Evolutionary conservation across 257 asterid species (phyloP).

Genomic region (Przewalskia tangutica): DNA sequence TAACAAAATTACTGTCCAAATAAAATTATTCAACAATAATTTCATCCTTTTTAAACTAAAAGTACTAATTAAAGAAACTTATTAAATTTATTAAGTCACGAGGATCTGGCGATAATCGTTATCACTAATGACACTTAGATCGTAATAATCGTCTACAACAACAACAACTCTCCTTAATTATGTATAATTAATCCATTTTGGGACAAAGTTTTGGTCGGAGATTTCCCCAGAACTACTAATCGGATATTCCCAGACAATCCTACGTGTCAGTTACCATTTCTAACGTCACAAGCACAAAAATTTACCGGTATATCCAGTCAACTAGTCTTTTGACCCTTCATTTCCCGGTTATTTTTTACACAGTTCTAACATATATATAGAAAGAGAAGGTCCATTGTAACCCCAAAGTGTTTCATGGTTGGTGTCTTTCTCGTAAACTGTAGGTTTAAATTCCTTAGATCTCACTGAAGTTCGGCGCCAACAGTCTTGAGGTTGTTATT

Average conservation of each 20-base stretch:
- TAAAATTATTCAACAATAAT: neutral
- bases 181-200: neutral
- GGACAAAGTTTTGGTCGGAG: slow-evolving; percentile 14
- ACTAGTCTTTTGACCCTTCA: slow-evolving; percentile 17
- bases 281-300: neutral
- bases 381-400: neutral
- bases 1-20: neutral
- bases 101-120: slow-evolving; percentile 8
- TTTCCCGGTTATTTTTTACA: slow-evolving; percentile 12
- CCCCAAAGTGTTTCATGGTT: neutral
- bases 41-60: neutral
- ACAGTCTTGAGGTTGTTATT: neutral
- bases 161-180: neutral
- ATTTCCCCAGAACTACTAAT: slow-evolving; percentile 7
- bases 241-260: slow-evolving; percentile 48
- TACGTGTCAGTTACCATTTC: slow-evolving; percentile 50
- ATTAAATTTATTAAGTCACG: neutral
- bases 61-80: neutral
- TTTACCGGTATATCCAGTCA: slow-evolving; percentile 19
- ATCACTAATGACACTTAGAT: neutral
- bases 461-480: neutral
- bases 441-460: neutral
- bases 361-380: neutral
- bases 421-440: neutral
- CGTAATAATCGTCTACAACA: neutral